Evolutionary conservation across 2,329 filamentous ascomycete genomes (phyloP).

Genomic region (Pseudogymnoascus pannorum): DNA sequence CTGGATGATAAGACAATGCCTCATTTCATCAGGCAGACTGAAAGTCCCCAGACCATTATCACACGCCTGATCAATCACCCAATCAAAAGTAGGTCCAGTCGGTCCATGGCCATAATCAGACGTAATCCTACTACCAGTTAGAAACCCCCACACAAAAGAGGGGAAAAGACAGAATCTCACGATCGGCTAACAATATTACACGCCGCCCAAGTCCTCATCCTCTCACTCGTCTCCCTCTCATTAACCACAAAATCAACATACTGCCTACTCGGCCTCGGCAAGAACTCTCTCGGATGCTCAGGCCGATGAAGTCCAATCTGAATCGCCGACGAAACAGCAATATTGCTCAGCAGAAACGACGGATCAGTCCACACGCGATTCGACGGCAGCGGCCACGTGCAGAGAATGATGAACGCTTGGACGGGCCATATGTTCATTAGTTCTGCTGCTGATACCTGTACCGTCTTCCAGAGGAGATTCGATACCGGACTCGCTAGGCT

Average conservation of each 20-base stretch:
- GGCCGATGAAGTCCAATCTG: slow-evolving; percentile 23
- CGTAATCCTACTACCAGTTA: neutral
- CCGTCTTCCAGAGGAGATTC: slow-evolving; percentile 14
- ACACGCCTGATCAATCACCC: slow-evolving; percentile 12
- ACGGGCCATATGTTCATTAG: slow-evolving; percentile 9
- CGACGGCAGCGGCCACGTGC: slow-evolving; percentile 22
- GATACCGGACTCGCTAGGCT: slow-evolving; percentile 9
- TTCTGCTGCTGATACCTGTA: slow-evolving; percentile 6
- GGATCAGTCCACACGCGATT: slow-evolving; percentile 18
- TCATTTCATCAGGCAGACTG: slow-evolving; percentile 10
- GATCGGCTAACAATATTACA: slow-evolving; percentile 13
- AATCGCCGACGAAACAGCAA: slow-evolving; percentile 19
- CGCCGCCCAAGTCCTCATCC: slow-evolving; percentile 14
- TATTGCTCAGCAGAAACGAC: slow-evolving; percentile 18
- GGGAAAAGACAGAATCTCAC: slow-evolving; percentile 2
- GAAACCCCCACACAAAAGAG: neutral
- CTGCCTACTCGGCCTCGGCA: neutral
- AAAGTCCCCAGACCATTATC: slow-evolving; percentile 7
- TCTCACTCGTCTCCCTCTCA: neutral
- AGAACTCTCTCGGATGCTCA: slow-evolving; percentile 18
- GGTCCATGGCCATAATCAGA: neutral
- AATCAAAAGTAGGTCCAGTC: slow-evolving; percentile 10
- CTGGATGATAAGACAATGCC: slow-evolving; percentile 13
- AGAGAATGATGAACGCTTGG: slow-evolving; percentile 18
- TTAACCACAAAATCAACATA: neutral